Evolutionary conservation across 148 eudicot species (phyloP), one percentile per base, ranked within the genome.

Genomic region (Vaccinium corymbosum): DNA sequence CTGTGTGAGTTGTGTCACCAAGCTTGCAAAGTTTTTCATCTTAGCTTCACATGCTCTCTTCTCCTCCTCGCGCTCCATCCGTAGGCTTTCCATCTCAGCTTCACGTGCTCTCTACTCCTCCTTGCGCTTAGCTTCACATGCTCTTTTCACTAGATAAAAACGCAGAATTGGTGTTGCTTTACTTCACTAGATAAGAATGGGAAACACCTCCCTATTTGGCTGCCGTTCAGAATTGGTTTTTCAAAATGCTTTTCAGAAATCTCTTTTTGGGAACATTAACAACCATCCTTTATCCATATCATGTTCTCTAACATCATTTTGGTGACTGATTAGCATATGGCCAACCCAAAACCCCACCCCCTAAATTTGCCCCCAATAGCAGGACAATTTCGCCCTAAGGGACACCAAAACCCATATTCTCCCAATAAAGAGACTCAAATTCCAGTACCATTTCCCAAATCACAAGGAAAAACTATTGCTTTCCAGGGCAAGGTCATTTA

Each of bases 161-260:
- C 1, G 35, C 1, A 32, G 35, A 32, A 32, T 94, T 87, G 77
- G 85, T 62, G 12, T 48, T 25, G 38, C 11, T 66, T 62, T 73
- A 71, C 52, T 42, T 78, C 1, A 56, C 61, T 68, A 29, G 25
- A 70, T 51, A 52, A 29, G 12, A 68, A 29, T 3, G 27, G 53
- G 61, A 27, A 29, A 81, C 57, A 7, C 32, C 14, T 64, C 5
- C 71, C 15, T 25, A 19, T 81, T 70, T 72, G 78, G 51, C 72
- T 22, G 32, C 32, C 9, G 11, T 25, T 64, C 22, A 11, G 71
- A 64, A 22, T 22, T 22, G 27, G 13, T n/a, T 64, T 64, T 64
- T 64, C 71, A 22, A 64, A 64, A 22, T 10, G 25, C 72, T 66
- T 66, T 16, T 25, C 16, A 66, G 6, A 66, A 13, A 25, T 32